phyloP scores from a whole-genome alignment of 2,329 filamentous ascomycete genomes.

The Trichoderma sp. region DNA sequence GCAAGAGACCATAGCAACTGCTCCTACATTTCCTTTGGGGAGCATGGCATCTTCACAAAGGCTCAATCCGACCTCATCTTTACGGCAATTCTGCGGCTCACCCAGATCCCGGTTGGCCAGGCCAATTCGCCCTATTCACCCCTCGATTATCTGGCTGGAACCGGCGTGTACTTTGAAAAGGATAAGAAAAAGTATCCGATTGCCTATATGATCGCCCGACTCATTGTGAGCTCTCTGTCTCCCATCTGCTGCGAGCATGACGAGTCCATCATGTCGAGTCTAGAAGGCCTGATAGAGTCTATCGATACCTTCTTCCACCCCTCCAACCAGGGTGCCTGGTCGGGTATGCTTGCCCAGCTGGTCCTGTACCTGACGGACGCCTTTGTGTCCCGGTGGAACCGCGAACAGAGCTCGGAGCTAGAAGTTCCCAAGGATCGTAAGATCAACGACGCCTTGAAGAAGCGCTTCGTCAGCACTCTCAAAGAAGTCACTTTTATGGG shows the following conservation, averaged over 20 bases:
- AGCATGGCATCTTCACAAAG: constrained; percentile 86
- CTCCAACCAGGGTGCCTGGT: constrained; percentile 92
- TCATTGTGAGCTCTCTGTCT: constrained; percentile 90
- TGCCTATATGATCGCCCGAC: constrained; percentile 86
- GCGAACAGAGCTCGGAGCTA: constrained; percentile 89
- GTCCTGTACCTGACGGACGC: constrained; percentile 92
- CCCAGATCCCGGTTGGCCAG: constrained; percentile 96
- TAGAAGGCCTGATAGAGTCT: constrained; percentile 90
- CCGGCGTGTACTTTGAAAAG: constrained; percentile 84
- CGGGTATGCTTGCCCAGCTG: constrained; percentile 82
- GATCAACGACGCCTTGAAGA: constrained; percentile 78
- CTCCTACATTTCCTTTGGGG: constrained; percentile 72
- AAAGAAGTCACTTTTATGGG: constrained; percentile 97
- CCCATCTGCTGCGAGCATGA: constrained; percentile 74
- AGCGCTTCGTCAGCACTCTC: constrained; percentile 83
- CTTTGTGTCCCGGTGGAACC: constrained; percentile 96
- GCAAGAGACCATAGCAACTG: constrained; percentile 79
- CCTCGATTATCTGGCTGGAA: constrained; percentile 78
- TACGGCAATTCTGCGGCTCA: constrained; percentile 80
- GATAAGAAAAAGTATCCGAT: constrained; percentile 92
- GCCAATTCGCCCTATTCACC: constrained; percentile 88
- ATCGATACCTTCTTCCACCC: constrained; percentile 99
- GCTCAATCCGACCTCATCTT: constrained; percentile 93
- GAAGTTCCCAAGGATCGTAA: constrained; percentile 76
- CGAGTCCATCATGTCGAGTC: constrained; percentile 75